Conservation (phyloP, 2,329 filamentous ascomycete genomes). For the Onygenales sp. region DNA sequence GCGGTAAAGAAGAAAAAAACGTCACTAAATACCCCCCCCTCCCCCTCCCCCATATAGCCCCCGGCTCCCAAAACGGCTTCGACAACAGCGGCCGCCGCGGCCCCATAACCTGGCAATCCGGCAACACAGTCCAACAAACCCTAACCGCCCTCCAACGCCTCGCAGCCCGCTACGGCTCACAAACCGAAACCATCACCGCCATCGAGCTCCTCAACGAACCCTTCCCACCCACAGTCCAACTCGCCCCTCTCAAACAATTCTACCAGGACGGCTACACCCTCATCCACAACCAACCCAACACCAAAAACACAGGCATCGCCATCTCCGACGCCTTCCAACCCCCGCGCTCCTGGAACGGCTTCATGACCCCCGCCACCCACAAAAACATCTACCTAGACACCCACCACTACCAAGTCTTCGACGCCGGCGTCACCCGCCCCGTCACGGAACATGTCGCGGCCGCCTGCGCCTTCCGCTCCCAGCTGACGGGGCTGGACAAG, state of each 20-base stretch:
- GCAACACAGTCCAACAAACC: slow-evolving; percentile 26
- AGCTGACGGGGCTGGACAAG: slow-evolving; percentile 48
- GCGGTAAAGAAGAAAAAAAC: too few species aligned
- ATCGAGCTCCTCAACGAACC: slow-evolving; percentile 40
- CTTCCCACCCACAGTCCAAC: slow-evolving; percentile 28
- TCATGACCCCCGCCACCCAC: slow-evolving; percentile 40
- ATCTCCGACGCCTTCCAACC: slow-evolving; percentile 41
- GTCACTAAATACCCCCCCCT: neutral
- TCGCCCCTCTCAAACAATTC: slow-evolving; percentile 42
- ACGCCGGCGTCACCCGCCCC: slow-evolving; percentile 40
- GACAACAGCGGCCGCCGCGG: slow-evolving; percentile 52
- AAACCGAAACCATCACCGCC: slow-evolving; percentile 50
- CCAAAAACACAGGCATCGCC: slow-evolving; percentile 40
- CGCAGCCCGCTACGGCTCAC: slow-evolving; percentile 46
- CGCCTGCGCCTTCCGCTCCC: slow-evolving; percentile 46
- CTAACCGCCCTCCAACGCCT: slow-evolving; percentile 49
- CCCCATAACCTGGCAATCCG: slow-evolving; percentile 29
- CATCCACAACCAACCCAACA: slow-evolving; percentile 33
- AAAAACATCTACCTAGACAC: slow-evolving; percentile 53
- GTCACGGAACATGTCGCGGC: slow-evolving; percentile 44
- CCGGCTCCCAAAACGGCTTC: slow-evolving; percentile 57
- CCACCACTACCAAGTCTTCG: slow-evolving; percentile 61
- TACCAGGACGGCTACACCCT: slow-evolving; percentile 45
- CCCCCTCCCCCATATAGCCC: slow-evolving; percentile 29
- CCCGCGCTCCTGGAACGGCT: slow-evolving; percentile 51